These are phyloP conservation scores for Cyclostephanos invisitatus DNA, from an alignment of 108 stramenopile genomes.

Conservation along the genomic window DNA sequence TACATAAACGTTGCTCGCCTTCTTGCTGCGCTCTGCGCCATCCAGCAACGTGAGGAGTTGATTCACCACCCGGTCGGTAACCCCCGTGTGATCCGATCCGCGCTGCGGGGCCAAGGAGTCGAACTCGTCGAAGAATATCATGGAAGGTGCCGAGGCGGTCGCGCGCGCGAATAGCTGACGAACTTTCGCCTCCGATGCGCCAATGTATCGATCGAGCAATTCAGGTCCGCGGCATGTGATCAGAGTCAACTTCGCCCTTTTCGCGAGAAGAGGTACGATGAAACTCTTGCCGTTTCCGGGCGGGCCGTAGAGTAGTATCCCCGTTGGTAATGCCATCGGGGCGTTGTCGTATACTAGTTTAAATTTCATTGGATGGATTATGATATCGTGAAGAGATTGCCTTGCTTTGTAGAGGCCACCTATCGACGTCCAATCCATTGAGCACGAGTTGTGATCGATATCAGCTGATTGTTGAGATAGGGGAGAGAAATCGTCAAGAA, in stretches of 20 bases:
- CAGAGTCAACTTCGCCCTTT: slow-evolving; percentile 80
- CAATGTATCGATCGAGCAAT: slow-evolving; percentile 97
- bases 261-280: slow-evolving; percentile 88
- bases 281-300: slow-evolving; percentile 84
- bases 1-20: slow-evolving; percentile 76
- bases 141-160: slow-evolving; percentile 81
- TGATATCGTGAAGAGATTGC: slow-evolving; percentile 51
- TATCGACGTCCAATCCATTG: slow-evolving; percentile 61
- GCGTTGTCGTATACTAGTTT: slow-evolving; percentile 64
- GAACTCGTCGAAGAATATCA: slow-evolving; percentile 96
- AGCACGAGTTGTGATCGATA: slow-evolving; percentile 18
- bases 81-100: slow-evolving; percentile 94
- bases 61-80: slow-evolving; percentile 98
- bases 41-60: slow-evolving; percentile 97
- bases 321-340: slow-evolving; percentile 69
- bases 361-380: slow-evolving; percentile 77
- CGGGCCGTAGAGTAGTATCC: slow-evolving; percentile 77
- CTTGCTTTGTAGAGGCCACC: slow-evolving; percentile 80
- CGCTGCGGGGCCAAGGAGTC: slow-evolving; percentile 93
- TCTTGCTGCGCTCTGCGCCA: slow-evolving; percentile 60
- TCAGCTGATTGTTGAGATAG: slow-evolving; percentile 45
- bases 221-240: slow-evolving; percentile 94
- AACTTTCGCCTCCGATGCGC: slow-evolving; percentile 96
- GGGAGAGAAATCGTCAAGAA: slow-evolving; percentile 40
- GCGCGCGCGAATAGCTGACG: slow-evolving; percentile 91